Evolutionary conservation across 2,329 filamentous ascomycete genomes (phyloP).

Genomic region (Exutisphaerella laricina): DNA sequence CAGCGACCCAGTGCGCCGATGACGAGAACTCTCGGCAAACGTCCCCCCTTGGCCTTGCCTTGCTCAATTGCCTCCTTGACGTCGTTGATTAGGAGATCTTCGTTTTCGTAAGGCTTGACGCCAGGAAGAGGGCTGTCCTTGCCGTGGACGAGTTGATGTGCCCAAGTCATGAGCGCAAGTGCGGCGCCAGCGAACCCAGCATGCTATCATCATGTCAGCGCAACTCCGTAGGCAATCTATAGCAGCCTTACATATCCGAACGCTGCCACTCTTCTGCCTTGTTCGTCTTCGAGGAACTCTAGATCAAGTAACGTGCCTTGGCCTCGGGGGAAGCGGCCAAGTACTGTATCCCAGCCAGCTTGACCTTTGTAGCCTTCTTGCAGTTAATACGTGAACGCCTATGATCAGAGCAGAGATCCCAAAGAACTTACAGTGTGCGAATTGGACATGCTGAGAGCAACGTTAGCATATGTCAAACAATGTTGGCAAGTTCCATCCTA

Average conservation of each 20-base stretch:
- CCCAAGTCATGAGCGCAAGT: constrained; percentile 70
- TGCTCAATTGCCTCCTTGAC: constrained; percentile 65
- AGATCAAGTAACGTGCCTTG: constrained; percentile 76
- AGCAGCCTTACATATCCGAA: constrained; percentile 50
- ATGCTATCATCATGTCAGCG: constrained; percentile 49
- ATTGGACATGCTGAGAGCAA: constrained; percentile 31
- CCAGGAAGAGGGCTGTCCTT: constrained; percentile 60
- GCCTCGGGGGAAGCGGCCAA: constrained; percentile 72
- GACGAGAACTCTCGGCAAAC: constrained; percentile 68
- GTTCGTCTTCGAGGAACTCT: constrained; percentile 73
- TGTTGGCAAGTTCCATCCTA: constrained; percentile 7
- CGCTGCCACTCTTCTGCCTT: constrained; percentile 64
- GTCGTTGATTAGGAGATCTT: constrained; percentile 64
- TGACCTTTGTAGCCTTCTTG: constrained; percentile 46
- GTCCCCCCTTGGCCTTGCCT: constrained; percentile 62
- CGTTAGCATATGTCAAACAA: constrained; percentile 1
- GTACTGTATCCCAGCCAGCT: constrained; percentile 69
- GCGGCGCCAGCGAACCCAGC: constrained; percentile 66
- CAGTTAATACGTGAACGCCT: constrained; percentile 4
- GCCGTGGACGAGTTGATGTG: constrained; percentile 70
- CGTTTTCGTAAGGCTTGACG: constrained; percentile 66
- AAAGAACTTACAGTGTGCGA: constrained; percentile 32
- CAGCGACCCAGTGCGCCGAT: constrained; percentile 76
- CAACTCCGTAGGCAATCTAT: background rate
- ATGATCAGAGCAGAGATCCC: background rate